phyloP scores from a whole-genome alignment of 2,329 filamentous ascomycete genomes.

The Aspergillus puulaauensis region DNA sequence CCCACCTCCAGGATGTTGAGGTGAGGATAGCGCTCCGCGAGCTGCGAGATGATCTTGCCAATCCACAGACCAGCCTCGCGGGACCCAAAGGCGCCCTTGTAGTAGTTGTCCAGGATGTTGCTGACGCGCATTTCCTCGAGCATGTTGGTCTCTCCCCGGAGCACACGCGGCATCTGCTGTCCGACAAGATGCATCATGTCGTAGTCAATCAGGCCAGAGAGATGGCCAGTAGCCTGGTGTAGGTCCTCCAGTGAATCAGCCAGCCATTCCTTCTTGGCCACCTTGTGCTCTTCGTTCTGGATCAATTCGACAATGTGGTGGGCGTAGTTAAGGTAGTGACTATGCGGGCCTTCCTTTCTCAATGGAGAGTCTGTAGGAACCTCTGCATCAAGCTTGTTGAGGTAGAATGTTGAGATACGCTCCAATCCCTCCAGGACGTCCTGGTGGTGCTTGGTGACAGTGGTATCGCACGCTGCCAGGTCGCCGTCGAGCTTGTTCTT shows the following conservation, averaged over 20 bases:
- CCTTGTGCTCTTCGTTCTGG: background rate
- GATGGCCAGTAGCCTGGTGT: background rate
- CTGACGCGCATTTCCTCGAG: background rate
- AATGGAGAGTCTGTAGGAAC: background rate
- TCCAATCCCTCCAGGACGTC: background rate
- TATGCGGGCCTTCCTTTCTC: background rate
- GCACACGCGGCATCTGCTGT: background rate
- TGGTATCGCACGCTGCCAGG: background rate
- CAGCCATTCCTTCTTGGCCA: background rate
- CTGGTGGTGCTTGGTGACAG: background rate
- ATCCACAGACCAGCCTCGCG: background rate
- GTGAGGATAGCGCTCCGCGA: slow-evolving; percentile 40
- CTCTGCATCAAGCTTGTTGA: background rate
- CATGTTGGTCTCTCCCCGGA: background rate
- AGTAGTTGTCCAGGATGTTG: background rate
- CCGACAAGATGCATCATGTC: background rate
- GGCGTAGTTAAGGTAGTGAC: background rate
- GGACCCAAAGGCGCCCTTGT: background rate
- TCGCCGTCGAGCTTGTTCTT: background rate
- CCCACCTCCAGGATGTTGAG: slow-evolving; percentile 36
- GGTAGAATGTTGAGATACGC: background rate
- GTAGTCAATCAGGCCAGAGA: background rate
- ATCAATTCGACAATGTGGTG: background rate
- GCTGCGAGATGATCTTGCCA: slow-evolving; percentile 14
- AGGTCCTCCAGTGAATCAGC: background rate